phyloP scores from a whole-genome alignment of 176 grass and related monocot genomes.

The Chloris gayana region DNA sequence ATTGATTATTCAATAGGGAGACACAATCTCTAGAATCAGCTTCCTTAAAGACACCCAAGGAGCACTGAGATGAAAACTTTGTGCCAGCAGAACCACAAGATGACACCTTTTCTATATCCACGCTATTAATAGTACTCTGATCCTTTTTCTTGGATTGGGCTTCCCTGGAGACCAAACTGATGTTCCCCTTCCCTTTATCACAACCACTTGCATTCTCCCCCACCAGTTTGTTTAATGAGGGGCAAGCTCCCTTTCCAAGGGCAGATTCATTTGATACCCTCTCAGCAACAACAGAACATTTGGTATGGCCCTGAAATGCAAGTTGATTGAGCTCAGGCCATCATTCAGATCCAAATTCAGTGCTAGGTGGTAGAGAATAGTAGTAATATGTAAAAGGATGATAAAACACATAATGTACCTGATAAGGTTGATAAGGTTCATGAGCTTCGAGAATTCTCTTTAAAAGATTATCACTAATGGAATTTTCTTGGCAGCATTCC shows the following conservation, averaged over 20 bases:
- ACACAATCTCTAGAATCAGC: slow-evolving; percentile 49
- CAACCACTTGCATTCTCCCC: slow-evolving; percentile 29
- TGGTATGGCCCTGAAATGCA: slow-evolving; percentile 43
- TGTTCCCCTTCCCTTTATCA: slow-evolving; percentile 44
- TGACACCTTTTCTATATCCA: slow-evolving; percentile 71
- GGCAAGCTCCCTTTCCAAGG: slow-evolving; percentile 44
- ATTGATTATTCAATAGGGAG: slow-evolving; percentile 52
- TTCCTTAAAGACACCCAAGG: slow-evolving; percentile 50
- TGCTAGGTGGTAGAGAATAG: slow-evolving; percentile 3
- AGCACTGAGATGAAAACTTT: slow-evolving; percentile 54
- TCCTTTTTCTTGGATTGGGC: slow-evolving; percentile 49
- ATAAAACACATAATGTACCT: slow-evolving; percentile 45
- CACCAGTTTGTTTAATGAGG: slow-evolving; percentile 48
- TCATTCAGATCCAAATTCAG: neutral
- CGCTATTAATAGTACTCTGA: slow-evolving; percentile 40
- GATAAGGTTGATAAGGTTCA: slow-evolving; percentile 52
- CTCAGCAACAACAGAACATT: slow-evolving; percentile 43
- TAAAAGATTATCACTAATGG: slow-evolving; percentile 68
- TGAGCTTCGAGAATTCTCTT: slow-evolving; percentile 73
- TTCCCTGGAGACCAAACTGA: slow-evolving; percentile 19
- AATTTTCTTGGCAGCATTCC: slow-evolving; percentile 46
- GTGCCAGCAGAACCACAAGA: slow-evolving; percentile 85
- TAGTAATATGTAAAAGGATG: slow-evolving; percentile 37
- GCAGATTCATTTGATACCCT: slow-evolving; percentile 50
- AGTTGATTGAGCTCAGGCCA: slow-evolving; percentile 16